phyloP scores from a whole-genome alignment of 1,284 basidiomycete genomes.

The Puccinia horiana region DNA sequence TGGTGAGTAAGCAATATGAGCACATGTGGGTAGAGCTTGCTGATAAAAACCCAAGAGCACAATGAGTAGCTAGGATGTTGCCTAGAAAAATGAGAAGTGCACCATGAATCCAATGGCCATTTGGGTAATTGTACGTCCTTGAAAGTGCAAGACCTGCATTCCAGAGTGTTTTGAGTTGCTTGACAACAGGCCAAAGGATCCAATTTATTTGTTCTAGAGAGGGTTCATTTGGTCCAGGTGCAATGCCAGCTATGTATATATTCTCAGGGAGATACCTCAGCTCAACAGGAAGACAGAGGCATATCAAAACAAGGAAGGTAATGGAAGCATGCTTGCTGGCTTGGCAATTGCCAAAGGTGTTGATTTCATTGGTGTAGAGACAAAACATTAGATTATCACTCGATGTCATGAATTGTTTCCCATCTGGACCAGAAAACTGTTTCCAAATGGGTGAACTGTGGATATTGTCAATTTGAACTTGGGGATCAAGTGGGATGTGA shows the following conservation, averaged over 20 bases:
- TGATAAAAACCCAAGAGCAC: constrained; percentile 31
- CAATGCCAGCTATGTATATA: constrained; percentile 59
- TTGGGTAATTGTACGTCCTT: not conserved
- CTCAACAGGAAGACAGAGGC: constrained; percentile 53
- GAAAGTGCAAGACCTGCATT: constrained; percentile 54
- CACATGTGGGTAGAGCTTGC: constrained; percentile 35
- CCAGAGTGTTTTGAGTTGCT: constrained; percentile 57
- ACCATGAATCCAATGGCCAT: not conserved
- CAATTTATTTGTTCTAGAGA: constrained; percentile 54
- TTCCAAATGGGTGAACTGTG: constrained; percentile 25
- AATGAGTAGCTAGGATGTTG: constrained; percentile 47
- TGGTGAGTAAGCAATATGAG: constrained; percentile 38
- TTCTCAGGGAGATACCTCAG: constrained; percentile 59
- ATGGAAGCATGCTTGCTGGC: constrained; percentile 2
- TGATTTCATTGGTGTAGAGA: constrained; percentile 23
- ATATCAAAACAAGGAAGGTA: constrained; percentile 19
- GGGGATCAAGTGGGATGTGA: too few relatives aligned
- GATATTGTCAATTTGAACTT: constrained; percentile 10
- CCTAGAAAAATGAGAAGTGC: constrained; percentile 45
- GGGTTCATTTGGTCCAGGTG: constrained; percentile 55
- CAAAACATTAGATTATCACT: constrained; percentile 15
- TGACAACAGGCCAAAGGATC: constrained; percentile 56
- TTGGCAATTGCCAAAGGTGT: constrained; percentile 21
- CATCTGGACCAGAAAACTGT: constrained; percentile 1
- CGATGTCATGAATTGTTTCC: constrained; percentile 12